A percentile compares a stretch with the other conserved stretches of the same genome.
phyloP scores from a whole-genome alignment of 2,329 filamentous ascomycete genomes.

The Botrytis porri region DNA sequence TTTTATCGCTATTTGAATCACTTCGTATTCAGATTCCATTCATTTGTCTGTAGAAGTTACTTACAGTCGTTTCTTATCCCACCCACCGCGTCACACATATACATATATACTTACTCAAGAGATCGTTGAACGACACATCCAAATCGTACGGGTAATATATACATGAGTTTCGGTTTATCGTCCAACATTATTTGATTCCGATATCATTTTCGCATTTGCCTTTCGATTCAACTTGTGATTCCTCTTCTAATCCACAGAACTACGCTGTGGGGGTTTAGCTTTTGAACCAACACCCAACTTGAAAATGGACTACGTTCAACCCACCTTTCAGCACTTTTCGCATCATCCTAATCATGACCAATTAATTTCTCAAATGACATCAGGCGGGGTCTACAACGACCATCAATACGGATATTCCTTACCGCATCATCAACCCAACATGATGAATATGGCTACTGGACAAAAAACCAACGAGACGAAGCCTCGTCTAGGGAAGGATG shows the following conservation, averaged over 20 bases:
- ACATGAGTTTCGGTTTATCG: background rate
- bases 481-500: conserved; percentile 52
- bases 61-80: conserved; percentile 7
- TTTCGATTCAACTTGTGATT: background rate
- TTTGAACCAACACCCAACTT: conserved; percentile 4
- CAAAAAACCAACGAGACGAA: conserved; percentile 36
- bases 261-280: background rate
- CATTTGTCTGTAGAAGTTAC: conserved; percentile 20
- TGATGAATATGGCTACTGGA: conserved; percentile 29
- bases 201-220: background rate
- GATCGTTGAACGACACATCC: conserved; percentile 13
- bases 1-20: background rate
- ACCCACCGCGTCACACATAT: background rate
- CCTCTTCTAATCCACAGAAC: background rate
- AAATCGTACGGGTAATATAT: background rate
- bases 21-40: conserved; percentile 18
- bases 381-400: conserved; percentile 23
- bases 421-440: conserved; percentile 37
- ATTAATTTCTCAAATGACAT: conserved; percentile 18
- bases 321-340: conserved; percentile 19
- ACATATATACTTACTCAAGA: background rate
- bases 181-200: background rate
- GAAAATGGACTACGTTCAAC: conserved; percentile 35
- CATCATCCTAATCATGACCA: conserved; percentile 29
- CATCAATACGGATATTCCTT: conserved; percentile 27